Conservation (phyloP, 2,329 filamentous ascomycete species). For the Periconia sp. region DNA sequence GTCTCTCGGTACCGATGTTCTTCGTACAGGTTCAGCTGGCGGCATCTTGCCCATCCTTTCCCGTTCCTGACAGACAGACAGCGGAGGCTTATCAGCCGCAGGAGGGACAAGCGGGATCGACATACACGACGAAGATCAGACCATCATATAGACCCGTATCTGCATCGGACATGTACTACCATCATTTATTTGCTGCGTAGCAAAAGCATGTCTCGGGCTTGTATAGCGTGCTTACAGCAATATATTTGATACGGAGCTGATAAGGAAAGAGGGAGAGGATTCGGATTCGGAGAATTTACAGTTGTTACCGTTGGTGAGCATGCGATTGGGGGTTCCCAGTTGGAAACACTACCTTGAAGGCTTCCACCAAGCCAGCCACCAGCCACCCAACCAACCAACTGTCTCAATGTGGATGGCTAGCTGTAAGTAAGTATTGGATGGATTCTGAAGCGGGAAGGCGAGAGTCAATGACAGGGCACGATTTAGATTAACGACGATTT, state of each 20-base stretch:
- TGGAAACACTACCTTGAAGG: neutral
- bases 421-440: neutral
- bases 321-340: neutral
- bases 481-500: neutral
- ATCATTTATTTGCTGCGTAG: neutral
- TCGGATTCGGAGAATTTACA: neutral
- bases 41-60: neutral
- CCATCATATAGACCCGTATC: no score
- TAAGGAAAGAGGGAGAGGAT: neutral
- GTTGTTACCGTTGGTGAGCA: neutral
- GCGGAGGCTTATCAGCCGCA: neutral
- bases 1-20: neutral
- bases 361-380: neutral
- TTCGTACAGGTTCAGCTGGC: neutral
- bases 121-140: no score
- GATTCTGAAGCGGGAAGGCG: neutral
- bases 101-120: neutral
- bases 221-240: neutral
- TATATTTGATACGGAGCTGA: neutral
- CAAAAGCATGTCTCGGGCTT: neutral
- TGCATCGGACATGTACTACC: neutral
- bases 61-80: neutral
- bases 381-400: neutral
- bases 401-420: no score
- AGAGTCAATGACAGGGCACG: neutral